These are phyloP conservation scores for Paraphaeosphaeria minitans DNA, from an alignment of 2,329 filamentous ascomycete genomes.

Conservation along the genomic window DNA sequence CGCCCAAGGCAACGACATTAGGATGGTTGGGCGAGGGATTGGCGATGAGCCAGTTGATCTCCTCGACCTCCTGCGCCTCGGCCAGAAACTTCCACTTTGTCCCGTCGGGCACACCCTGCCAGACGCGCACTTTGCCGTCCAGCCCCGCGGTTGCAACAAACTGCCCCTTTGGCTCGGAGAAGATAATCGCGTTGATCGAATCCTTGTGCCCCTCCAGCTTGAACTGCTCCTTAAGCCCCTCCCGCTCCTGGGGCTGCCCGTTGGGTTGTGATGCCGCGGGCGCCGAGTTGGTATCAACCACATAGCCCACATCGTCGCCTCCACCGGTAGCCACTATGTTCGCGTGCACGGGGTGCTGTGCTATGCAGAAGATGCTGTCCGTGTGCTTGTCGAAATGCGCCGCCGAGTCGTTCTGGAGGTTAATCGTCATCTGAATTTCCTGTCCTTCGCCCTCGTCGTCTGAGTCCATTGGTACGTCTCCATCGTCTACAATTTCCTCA, in stretches of 20 bases:
- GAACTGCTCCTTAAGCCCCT: constrained; percentile 69
- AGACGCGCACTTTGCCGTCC: constrained; percentile 80
- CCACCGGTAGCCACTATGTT: constrained; percentile 87
- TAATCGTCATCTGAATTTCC: constrained; percentile 68
- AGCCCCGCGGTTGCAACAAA: constrained; percentile 86
- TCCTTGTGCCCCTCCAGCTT: constrained; percentile 89
- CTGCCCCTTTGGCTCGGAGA: constrained; percentile 81
- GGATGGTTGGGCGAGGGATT: constrained; percentile 74
- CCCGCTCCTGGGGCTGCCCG: constrained; percentile 62
- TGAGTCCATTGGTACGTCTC: constrained; percentile 80
- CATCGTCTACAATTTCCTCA: constrained; percentile 72
- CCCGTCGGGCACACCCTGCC: constrained; percentile 59
- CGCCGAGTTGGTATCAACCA: constrained; percentile 75
- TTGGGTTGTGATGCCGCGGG: constrained; percentile 59
- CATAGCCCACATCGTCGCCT: constrained; percentile 82
- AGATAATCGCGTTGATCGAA: constrained; percentile 83
- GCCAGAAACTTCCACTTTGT: constrained; percentile 69
- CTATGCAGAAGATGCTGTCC: constrained; percentile 93
- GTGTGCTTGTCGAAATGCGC: constrained; percentile 91
- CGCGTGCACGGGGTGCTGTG: constrained; percentile 82
- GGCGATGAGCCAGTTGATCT: constrained; percentile 86
- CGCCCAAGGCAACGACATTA: constrained; percentile 86
- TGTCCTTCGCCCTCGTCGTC: constrained; percentile 65
- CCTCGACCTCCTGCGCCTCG: constrained; percentile 86
- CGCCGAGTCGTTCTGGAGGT: constrained; percentile 87